Evolutionary conservation across 805 yeast species (phyloP).

Genomic region (Candida ficus): DNA sequence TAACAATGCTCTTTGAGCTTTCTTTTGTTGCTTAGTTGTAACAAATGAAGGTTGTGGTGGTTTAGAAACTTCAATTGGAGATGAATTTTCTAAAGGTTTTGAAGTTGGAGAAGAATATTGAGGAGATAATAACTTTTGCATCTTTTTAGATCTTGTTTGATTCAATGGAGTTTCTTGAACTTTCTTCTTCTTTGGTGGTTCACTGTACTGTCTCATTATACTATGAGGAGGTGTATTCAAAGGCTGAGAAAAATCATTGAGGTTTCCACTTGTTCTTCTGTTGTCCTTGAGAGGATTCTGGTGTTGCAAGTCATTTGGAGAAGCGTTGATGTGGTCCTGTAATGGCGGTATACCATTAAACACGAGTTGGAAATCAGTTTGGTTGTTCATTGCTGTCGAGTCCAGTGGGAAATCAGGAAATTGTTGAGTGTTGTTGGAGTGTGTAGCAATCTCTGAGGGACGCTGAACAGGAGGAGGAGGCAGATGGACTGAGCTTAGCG

Average conservation of each 20-base stretch:
- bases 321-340: neutral
- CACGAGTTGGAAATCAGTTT: neutral
- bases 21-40: conserved; percentile 12
- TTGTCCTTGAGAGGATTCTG: neutral
- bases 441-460: neutral
- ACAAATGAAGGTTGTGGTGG: conserved; percentile 23
- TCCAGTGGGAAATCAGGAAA: too few species aligned
- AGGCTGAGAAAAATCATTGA: conserved; percentile 15
- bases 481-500: conserved; percentile 34
- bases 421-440: too few species aligned
- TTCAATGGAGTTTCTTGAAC: conserved; percentile 22
- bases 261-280: conserved; percentile 6
- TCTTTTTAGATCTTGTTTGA: conserved; percentile 17
- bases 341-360: neutral
- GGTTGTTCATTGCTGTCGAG: neutral
- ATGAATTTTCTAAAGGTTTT: neutral
- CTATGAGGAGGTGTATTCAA: conserved; percentile 27
- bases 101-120: conserved; percentile 25
- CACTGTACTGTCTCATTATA: conserved; percentile 15
- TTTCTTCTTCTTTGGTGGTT: conserved; percentile 13
- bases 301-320: conserved; percentile 5
- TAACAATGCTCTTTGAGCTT: conserved; percentile 10
- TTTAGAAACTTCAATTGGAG: conserved; percentile 11
- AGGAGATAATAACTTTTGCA: conserved; percentile 23
- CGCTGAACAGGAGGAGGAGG: conserved; percentile 34